Percentiles rank a stretch among this genome's conserved stretches.
phyloP scores from a whole-genome alignment of 1,139 yeast species.

The Arxiozyma bovina region DNA sequence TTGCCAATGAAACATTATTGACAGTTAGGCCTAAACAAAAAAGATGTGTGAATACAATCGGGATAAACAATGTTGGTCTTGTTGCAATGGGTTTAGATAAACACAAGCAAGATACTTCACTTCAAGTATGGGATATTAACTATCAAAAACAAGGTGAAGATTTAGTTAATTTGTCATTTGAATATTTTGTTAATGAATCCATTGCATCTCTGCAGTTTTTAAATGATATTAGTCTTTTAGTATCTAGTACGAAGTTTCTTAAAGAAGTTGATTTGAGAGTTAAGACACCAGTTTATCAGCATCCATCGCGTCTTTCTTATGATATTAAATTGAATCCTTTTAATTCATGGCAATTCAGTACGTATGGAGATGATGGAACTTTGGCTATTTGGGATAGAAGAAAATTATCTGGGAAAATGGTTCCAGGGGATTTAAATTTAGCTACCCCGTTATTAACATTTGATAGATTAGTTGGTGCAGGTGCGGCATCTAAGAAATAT shows the following conservation, averaged over 20 bases:
- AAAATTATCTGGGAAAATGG: slow-evolving; percentile 35
- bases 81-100: slow-evolving; percentile 78
- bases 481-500: slow-evolving; percentile 52
- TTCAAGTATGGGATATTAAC: slow-evolving; percentile 76
- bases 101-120: slow-evolving; percentile 66
- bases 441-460: slow-evolving; percentile 56
- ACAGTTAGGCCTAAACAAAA: slow-evolving; percentile 53
- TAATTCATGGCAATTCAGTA: slow-evolving; percentile 54
- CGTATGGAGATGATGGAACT: slow-evolving; percentile 77
- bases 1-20: slow-evolving; percentile 15
- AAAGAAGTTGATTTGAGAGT: slow-evolving; percentile 70
- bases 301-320: slow-evolving; percentile 65
- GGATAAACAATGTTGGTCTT: slow-evolving; percentile 57
- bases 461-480: slow-evolving; percentile 49
- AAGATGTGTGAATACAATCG: slow-evolving; percentile 66
- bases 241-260: slow-evolving; percentile 70
- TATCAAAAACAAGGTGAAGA: slow-evolving; percentile 37
- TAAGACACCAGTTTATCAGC: slow-evolving; percentile 62
- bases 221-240: slow-evolving; percentile 53
- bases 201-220: slow-evolving; percentile 60
- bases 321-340: slow-evolving; percentile 66
- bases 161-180: slow-evolving; percentile 46
- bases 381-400: slow-evolving; percentile 84
- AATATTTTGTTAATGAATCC: slow-evolving; percentile 67
- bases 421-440: slow-evolving; percentile 18